These are phyloP conservation scores for Gossypium mustelinum DNA, from an alignment of 345 rosid genomes.

Conservation along the genomic window DNA sequence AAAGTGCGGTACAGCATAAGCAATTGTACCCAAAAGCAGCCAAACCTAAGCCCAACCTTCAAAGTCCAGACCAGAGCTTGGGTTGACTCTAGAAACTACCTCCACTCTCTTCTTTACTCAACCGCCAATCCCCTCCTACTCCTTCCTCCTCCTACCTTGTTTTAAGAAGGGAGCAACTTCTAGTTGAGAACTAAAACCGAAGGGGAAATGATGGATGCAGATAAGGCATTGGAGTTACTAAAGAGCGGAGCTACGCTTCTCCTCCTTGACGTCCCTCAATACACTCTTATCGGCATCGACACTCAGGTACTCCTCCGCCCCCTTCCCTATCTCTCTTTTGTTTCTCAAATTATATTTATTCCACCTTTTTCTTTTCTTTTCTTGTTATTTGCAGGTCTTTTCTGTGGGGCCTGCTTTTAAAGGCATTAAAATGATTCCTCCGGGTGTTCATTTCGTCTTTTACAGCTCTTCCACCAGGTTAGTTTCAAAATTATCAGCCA, in stretches of 20 bases:
- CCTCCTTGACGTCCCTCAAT: constrained; percentile 81
- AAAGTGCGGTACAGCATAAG: no score
- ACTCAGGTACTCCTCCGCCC: constrained; percentile 47
- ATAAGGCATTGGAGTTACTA: constrained; percentile 68
- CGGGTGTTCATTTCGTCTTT: constrained; percentile 80
- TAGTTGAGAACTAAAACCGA: not conserved
- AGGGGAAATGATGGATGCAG: constrained; percentile 52
- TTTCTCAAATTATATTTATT: not conserved
- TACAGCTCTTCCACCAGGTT: constrained; percentile 82
- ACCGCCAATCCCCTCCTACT: not conserved
- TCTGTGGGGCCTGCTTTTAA: constrained; percentile 68
- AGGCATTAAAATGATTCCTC: constrained; percentile 96
- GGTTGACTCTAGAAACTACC: not conserved
- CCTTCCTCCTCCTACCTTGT: not conserved
- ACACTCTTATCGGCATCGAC: constrained; percentile 75
- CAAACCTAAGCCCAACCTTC: not conserved
- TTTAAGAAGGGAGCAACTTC: not conserved
- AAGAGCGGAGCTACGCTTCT: constrained; percentile 74
- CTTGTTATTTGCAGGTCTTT: constrained; percentile 43
- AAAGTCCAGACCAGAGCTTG: not conserved
- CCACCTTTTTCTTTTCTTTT: not conserved
- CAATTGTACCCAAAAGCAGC: not conserved
- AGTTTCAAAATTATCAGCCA: not conserved
- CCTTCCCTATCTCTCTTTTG: constrained; percentile 4
- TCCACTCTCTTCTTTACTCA: not conserved